Evolutionary conservation across 1,284 basidiomycete genomes (phyloP), one percentile per base, ranked within the genome.

Genomic region (Dichomitus squalens): DNA sequence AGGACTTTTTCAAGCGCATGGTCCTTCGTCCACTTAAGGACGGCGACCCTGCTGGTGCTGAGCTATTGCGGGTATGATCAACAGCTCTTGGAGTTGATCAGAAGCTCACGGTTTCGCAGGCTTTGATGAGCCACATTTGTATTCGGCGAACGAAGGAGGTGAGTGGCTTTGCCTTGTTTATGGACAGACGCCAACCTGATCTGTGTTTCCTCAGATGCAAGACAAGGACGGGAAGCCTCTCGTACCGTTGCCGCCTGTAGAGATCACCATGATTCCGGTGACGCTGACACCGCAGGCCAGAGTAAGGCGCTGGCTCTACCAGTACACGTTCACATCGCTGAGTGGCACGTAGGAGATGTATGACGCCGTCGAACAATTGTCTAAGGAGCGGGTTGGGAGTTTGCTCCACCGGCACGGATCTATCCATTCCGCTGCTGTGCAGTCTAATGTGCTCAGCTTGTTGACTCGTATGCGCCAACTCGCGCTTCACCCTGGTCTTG

Each of bases 81-180:
- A 6, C 4, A 36, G 6, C 11, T 34, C 3, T 2, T 14, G 3
- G 1, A 33, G 12, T 4, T 9, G 2, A 9, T 12, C 44, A 49
- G 0, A 11, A 57, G 48, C 57, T 65, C 11, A 66, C 50, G 35
- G 33, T 12, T 40, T 44, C 20, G 60, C 60, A 92, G 87, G 91
- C 89, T 4, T 73, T 96, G n/a, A 93, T 96, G 82, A 85, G 78
- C 43, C 89, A 92, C 27, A 81, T 87, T 14, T 92, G 93, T 53
- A 87, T 96, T 44, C 87, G 93, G 5, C 82, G 93, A 33, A 95
- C 92, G 4, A 95, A 95, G 72, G 91, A 95, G 74, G 90, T 87
- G 3, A 33, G 43, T 27, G 14, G 20, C 14, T 20, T 2, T 4
- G 11, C 3, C 20, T 21, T 14, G 0, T 34, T 2, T 11, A 3